Evolutionary conservation across 2,329 filamentous ascomycete genomes (phyloP), one percentile per base, ranked within the genome.

Genomic region (Arachnomyces sp.): DNA sequence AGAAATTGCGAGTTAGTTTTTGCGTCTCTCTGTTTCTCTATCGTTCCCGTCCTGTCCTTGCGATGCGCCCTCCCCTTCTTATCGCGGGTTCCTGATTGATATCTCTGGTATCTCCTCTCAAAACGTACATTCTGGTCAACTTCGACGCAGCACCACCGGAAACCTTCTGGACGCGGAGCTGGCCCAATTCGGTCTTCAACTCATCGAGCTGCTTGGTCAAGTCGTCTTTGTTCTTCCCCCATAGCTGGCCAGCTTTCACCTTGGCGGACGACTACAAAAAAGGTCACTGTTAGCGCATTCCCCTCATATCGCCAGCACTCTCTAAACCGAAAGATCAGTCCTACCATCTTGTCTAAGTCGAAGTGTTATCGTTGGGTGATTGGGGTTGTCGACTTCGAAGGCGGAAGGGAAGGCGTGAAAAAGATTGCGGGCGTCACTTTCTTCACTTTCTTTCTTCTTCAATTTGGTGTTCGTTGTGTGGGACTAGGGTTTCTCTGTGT

Each of bases 181-280:
- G 83, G 66, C 87, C 85, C 58, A 98, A 82, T 78, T 98, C 93
- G 53, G 82, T 81, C 85, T 95, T 94, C 68, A 94, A 77, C 73
- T 94, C 88, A 61, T 81, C 81, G 65, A 95, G 82, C 73, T 94
- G 88, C 80, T 92, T 94, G 67, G 80, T 79, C 72, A 98, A 79
- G 64, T 98, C 93, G 66, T 94, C 87, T 83, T 96, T 96, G 83
- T 79, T 89, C 87, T 98, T 98, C 76, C 80, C 81, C 92, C 92
- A 96, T 72, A 98, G 87, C 75, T 85, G 79, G 74, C 79, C 80
- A 71, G 90, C 82, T 84, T 95, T 96, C 74, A 98, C 87, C 80
- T 81, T 80, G 59, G 70, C 71, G 62, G 73, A 67, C 68, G 77
- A 80, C 74, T 79, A 58, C 38, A 53, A 46, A 40, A 46, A 16